Percentiles rank a stretch among this genome's conserved stretches.
Evolutionary conservation across 1,284 basidiomycete species (phyloP).

Genomic region (Apiotrichum akiyoshidainum): DNA sequence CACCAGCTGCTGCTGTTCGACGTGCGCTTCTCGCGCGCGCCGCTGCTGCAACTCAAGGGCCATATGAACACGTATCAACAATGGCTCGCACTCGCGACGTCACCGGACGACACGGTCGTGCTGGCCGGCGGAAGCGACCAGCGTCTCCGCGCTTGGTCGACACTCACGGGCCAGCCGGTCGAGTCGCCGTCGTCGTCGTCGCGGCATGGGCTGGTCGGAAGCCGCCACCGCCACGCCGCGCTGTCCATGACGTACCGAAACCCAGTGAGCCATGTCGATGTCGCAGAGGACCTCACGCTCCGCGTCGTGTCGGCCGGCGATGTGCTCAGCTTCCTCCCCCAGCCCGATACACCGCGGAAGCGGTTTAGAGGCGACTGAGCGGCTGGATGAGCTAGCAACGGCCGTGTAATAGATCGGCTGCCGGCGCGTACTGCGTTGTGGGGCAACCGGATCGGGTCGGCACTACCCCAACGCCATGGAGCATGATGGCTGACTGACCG

Average conservation of each 20-base stretch:
- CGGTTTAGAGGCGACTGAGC: neutral
- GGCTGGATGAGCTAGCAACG: neutral
- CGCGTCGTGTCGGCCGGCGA: slow-evolving; percentile 14
- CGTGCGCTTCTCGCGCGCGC: slow-evolving; percentile 28
- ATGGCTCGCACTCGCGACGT: slow-evolving; percentile 32
- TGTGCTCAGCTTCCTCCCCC: slow-evolving; percentile 8
- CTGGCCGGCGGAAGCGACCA: slow-evolving; percentile 38
- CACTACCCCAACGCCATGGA: no score
- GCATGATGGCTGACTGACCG: no score
- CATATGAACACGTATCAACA: slow-evolving; percentile 37
- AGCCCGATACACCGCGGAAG: neutral
- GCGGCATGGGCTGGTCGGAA: no score
- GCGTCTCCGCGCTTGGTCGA: slow-evolving; percentile 36
- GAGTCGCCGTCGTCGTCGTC: neutral
- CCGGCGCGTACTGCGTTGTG: no score
- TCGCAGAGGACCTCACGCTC: slow-evolving; percentile 13
- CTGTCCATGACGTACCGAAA: slow-evolving; percentile 9
- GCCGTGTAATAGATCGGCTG: neutral
- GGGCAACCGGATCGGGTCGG: no score
- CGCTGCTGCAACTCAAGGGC: slow-evolving; percentile 28
- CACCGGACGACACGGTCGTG: slow-evolving; percentile 33
- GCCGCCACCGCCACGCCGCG: neutral
- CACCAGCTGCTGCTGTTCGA: slow-evolving; percentile 42
- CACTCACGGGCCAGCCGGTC: slow-evolving; percentile 27
- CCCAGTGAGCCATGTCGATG: slow-evolving; percentile 15